A percentile compares a stretch with the other conserved stretches of the same genome.
Evolutionary conservation across 1,284 basidiomycete genomes (phyloP).

Genomic region (Erythrobasidium hasegawianum): DNA sequence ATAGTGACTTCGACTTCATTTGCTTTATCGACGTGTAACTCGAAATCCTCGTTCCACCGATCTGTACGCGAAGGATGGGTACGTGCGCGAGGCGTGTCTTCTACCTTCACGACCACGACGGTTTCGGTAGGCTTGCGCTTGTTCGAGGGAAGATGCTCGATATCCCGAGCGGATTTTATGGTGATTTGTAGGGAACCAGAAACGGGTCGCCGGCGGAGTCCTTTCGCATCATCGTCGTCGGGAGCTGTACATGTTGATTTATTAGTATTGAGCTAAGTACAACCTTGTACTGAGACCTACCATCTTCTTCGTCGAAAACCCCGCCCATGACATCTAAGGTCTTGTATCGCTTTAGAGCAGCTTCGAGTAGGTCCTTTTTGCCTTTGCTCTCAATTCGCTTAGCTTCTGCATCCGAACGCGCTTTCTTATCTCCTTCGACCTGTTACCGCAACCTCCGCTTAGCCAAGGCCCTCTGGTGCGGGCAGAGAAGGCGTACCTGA

Average conservation of each 20-base stretch:
- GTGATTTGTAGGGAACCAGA: slow-evolving; percentile 90
- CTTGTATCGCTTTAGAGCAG: slow-evolving; percentile 93
- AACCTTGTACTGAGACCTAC: too few species aligned
- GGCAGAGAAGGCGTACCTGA: slow-evolving; percentile 39
- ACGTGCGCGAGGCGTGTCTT: slow-evolving; percentile 86
- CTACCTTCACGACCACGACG: slow-evolving; percentile 88
- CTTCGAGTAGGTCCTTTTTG: slow-evolving; percentile 89
- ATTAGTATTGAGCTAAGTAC: too few species aligned
- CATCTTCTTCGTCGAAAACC: slow-evolving; percentile 70
- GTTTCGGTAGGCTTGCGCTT: slow-evolving; percentile 75
- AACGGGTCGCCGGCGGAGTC: slow-evolving; percentile 85
- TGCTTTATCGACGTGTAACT: slow-evolving; percentile 93
- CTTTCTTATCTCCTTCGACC: slow-evolving; percentile 92
- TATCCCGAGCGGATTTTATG: slow-evolving; percentile 81
- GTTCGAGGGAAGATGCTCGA: slow-evolving; percentile 78
- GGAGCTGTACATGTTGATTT: too few species aligned
- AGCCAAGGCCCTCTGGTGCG: too few species aligned
- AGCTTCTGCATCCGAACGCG: slow-evolving; percentile 77
- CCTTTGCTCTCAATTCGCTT: slow-evolving; percentile 92
- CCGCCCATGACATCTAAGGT: slow-evolving; percentile 90
- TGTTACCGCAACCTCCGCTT: slow-evolving; percentile 65
- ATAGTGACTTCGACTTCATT: slow-evolving; percentile 97
- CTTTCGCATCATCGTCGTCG: slow-evolving; percentile 67
- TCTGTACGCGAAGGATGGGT: slow-evolving; percentile 91
- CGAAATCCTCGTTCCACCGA: slow-evolving; percentile 96